phyloP scores from a whole-genome alignment of 495 filamentous ascomycete genomes.

The Penicillium atrosanguineum region DNA sequence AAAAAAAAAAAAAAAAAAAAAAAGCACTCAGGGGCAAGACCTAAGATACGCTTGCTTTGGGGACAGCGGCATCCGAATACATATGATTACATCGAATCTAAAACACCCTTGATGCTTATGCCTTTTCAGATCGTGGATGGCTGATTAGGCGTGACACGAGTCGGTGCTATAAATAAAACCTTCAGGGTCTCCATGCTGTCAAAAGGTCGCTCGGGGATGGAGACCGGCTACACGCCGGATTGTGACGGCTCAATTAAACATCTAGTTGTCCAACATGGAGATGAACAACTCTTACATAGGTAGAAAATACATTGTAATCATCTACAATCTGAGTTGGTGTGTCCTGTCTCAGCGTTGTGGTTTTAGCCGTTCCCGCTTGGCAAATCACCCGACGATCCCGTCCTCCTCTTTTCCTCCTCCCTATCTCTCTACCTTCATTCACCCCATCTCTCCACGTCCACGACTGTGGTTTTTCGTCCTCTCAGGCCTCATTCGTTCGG shows the following conservation, averaged over 20 bases:
- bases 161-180: constrained; percentile 3
- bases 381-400: constrained; percentile 26
- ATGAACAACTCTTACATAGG: neutral
- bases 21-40: neutral
- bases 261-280: neutral
- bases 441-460: constrained; percentile 1
- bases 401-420: constrained; percentile 25
- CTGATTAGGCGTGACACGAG: constrained; percentile 25
- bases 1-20: neutral
- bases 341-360: neutral
- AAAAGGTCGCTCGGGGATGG: neutral
- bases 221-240: neutral
- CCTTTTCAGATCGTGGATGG: constrained; percentile 34
- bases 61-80: neutral
- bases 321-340: neutral
- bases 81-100: neutral
- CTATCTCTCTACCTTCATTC: constrained; percentile 11
- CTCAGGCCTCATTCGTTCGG: constrained; percentile 31
- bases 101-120: neutral
- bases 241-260: too few relatives aligned
- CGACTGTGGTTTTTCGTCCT: constrained; percentile 13
- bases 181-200: neutral
- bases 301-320: neutral
- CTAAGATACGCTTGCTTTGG: neutral
- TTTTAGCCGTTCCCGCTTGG: constrained; percentile 17